These are phyloP conservation scores for Colletotrichum somersetense DNA, from an alignment of 2,329 filamentous ascomycete genomes.

Conservation along the genomic window DNA sequence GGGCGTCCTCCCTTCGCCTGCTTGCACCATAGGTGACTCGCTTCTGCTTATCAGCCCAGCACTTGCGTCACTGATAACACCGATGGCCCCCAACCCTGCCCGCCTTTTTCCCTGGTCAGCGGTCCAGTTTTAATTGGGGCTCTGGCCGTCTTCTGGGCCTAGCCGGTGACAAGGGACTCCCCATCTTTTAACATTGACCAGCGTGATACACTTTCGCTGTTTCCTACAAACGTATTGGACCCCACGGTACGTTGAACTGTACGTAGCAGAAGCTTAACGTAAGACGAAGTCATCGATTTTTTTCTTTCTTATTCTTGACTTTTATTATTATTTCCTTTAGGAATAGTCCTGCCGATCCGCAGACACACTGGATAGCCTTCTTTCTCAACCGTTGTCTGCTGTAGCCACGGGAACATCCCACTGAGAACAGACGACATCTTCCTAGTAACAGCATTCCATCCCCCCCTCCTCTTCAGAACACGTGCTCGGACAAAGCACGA, in stretches of 20 bases:
- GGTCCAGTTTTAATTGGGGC: conserved; percentile 39
- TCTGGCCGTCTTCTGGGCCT: conserved; percentile 32
- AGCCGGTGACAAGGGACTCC: conserved; percentile 34
- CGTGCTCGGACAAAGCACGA: conserved; percentile 36
- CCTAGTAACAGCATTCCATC: conserved; percentile 4
- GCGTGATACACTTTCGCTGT: conserved; percentile 36
- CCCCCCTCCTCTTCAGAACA: conserved; percentile 33
- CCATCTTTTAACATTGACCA: conserved; percentile 40
- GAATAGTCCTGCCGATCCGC: neutral
- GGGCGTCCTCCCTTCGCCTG: neutral
- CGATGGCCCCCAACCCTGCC: conserved; percentile 30
- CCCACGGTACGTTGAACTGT: neutral
- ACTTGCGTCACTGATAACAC: conserved; percentile 43
- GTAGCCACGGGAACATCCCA: conserved; percentile 4
- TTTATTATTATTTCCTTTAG: no score
- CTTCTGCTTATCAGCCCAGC: conserved; percentile 32
- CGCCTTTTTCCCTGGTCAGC: conserved; percentile 33
- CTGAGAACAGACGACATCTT: conserved; percentile 28
- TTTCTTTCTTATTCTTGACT: neutral
- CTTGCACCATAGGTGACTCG: conserved; percentile 7
- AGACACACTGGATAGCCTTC: neutral
- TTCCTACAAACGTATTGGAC: conserved; percentile 19
- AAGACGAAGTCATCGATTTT: conserved; percentile 15
- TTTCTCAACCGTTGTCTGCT: conserved; percentile 3
- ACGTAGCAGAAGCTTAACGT: conserved; percentile 3